Base-by-base conservation (phyloP, 108 stramenopile genomes). In the Schizochytrium sp. region DNA sequence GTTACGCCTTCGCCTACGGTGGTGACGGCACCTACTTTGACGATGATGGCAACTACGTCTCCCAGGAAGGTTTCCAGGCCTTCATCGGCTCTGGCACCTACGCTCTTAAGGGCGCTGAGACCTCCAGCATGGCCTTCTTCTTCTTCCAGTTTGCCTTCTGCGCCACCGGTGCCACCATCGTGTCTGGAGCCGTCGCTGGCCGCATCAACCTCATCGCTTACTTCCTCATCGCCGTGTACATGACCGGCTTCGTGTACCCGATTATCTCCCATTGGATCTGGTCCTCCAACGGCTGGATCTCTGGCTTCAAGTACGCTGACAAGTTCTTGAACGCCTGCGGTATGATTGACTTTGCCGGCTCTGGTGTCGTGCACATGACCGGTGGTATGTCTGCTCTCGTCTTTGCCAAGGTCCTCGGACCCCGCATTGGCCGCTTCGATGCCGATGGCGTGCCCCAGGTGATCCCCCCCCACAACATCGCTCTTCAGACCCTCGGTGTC, bases 161-260 rank as follows among this genome's bases (percentile, higher is more conserved):
- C 42, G 96, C 97, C 8, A 95, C 95, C 19, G 92, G 95, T 57
- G 95, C 94, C 42, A 96, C 96, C 17, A 98, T 98, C 88, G 97
- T 98, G 46, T 96, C 97, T 45, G 97, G 97, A 38, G 94, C 97
- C 12, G 91, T 98, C 59, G 97, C 97, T 55, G 97, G 96, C 88
- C 95, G 97, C 57, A 95, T 95, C 72, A 94, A 95, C 87, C 88
- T 90, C 56, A 87, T 72, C 50, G 94, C 94, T 4, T 96, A 96
- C 91, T 83, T 96, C 4, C 64, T 76, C 87, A 95, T 94, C 89
- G 93, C 92, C 40, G 46, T 94, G 44, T 19, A 91, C 57, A 76
- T 95, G 38, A 89, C 94, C 17, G 94, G 90, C 53, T 93, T 96
- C 72, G 92, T 95, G 41, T 96, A 95, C 69, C 95, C 95, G 46